Evolutionary conservation across 176 grass and related monocot genomes (phyloP).

Genomic region (Musa acuminata): DNA sequence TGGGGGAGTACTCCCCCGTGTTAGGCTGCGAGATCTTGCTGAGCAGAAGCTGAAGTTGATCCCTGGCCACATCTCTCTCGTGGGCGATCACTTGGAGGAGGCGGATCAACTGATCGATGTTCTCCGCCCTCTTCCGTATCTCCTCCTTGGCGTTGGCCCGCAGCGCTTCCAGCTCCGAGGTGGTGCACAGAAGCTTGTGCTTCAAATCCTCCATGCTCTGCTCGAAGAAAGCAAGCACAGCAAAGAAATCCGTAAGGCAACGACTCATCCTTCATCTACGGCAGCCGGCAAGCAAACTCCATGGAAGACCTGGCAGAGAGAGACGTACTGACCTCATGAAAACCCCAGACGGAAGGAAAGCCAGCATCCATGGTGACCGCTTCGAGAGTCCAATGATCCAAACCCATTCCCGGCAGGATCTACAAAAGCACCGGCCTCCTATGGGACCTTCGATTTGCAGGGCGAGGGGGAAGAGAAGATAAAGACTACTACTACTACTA

Average conservation of each 20-base stretch:
- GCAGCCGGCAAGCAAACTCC: neutral
- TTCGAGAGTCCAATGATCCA: conserved; percentile 15
- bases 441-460: neutral
- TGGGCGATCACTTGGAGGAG: conserved; percentile 39
- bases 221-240: neutral
- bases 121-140: conserved; percentile 52
- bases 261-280: neutral
- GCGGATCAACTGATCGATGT: conserved; percentile 52
- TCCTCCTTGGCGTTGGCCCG: conserved; percentile 40
- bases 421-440: neutral
- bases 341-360: conserved; percentile 2
- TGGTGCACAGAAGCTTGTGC: conserved; percentile 41
- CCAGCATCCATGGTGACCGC: conserved; percentile 4
- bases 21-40: conserved; percentile 15
- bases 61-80: conserved; percentile 56
- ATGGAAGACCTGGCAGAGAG: neutral
- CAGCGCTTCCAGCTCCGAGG: conserved; percentile 53
- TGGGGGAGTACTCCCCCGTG: neutral
- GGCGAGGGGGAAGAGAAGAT: neutral
- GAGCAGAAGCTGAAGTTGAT: conserved; percentile 42
- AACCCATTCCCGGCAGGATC: neutral
- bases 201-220: conserved; percentile 74
- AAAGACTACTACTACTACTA: neutral
- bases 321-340: neutral
- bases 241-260: neutral